Conservation (phyloP, 805 yeast genomes). For the Lachancea lanzarotensis region DNA sequence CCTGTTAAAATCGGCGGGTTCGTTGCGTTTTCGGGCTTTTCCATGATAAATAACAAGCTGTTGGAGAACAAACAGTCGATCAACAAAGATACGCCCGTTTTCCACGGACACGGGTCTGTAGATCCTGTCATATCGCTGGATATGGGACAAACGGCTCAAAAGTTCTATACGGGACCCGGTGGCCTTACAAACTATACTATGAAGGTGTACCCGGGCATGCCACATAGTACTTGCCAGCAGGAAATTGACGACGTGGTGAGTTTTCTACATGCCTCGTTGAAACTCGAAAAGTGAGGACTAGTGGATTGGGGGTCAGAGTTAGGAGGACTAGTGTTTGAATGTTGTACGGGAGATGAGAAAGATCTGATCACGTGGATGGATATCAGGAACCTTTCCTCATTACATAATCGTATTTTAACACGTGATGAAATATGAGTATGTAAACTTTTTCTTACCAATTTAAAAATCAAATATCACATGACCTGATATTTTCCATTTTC, state of each 20-base stretch:
- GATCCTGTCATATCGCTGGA: conserved; percentile 57
- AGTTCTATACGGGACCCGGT: conserved; percentile 34
- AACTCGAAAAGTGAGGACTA: background rate
- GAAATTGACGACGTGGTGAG: conserved; percentile 53
- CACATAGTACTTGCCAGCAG: conserved; percentile 59
- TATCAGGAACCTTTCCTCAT: too few relatives aligned
- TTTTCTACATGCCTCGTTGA: conserved; percentile 34
- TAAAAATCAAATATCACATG: too few relatives aligned
- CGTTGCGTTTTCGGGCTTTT: conserved; percentile 70
- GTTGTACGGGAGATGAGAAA: too few relatives aligned
- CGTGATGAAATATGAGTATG: too few relatives aligned
- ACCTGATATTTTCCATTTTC: too few relatives aligned
- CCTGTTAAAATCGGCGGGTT: conserved; percentile 72
- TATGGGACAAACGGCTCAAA: conserved; percentile 35
- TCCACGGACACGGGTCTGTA: conserved; percentile 80
- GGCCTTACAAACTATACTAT: conserved; percentile 46
- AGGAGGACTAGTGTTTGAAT: too few relatives aligned
- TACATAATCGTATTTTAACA: too few relatives aligned
- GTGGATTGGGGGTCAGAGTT: background rate
- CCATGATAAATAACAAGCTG: conserved; percentile 33
- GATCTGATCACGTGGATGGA: too few relatives aligned
- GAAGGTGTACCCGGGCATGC: conserved; percentile 54
- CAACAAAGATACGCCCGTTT: conserved; percentile 65
- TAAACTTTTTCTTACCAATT: too few relatives aligned
- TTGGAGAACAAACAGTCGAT: conserved; percentile 23